Evolutionary conservation across 31 red algal genomes (phyloP).

Genomic region (Endocladia muricata): DNA sequence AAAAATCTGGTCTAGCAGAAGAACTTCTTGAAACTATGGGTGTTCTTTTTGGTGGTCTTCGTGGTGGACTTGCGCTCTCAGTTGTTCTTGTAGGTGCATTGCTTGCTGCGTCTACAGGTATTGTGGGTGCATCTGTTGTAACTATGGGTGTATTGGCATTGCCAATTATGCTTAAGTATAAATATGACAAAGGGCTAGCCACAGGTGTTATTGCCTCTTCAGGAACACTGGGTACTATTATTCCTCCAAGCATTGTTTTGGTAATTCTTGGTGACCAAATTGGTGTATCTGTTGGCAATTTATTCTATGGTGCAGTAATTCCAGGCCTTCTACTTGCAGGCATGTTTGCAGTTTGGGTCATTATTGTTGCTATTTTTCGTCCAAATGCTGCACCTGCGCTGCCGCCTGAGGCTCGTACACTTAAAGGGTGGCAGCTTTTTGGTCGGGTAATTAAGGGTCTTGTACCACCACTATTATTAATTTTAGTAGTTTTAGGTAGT

Average conservation of each 20-base stretch:
- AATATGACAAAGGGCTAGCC: background rate
- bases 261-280: constrained; percentile 5
- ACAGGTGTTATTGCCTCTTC: constrained; percentile 10
- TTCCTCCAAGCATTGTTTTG: constrained; percentile 14
- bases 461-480: background rate
- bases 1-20: too few relatives aligned
- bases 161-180: constrained; percentile 9
- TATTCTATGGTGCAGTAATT: constrained; percentile 6
- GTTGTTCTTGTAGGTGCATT: constrained; percentile 16
- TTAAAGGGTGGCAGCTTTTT: background rate
- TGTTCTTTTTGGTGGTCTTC: constrained; percentile 8
- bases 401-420: background rate
- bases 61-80: constrained; percentile 5
- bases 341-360: background rate
- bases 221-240: constrained; percentile 18
- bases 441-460: background rate
- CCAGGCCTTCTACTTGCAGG: background rate
- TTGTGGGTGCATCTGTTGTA: constrained; percentile 15
- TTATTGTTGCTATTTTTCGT: background rate
- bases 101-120: constrained; percentile 13
- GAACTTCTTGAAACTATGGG: constrained; percentile 10
- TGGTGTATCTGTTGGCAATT: background rate
- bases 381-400: constrained; percentile 4
- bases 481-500: background rate
- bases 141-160: constrained; percentile 9